A percentile compares a stretch with the other conserved stretches of the same genome.
Conservation (phyloP, 2,329 filamentous ascomycete genomes). For the Ophiobolus disseminans region DNA sequence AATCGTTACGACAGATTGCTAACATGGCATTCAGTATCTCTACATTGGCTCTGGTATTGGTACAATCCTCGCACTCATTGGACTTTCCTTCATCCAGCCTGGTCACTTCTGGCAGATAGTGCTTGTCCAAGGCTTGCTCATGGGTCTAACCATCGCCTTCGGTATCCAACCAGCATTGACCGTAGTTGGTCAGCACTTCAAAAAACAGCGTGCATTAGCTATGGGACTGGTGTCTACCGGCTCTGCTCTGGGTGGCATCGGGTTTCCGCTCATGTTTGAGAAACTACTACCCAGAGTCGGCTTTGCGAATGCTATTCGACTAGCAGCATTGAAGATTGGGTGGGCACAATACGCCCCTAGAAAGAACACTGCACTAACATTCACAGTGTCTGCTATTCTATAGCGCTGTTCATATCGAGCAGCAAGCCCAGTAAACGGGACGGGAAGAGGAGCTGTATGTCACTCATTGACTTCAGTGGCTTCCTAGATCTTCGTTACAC, state of each 20-base stretch:
- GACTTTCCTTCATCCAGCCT: conserved; percentile 32
- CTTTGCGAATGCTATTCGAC: conserved; percentile 67
- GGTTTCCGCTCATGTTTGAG: conserved; percentile 64
- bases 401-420: conserved; percentile 44
- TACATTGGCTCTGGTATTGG: conserved; percentile 36
- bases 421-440: conserved; percentile 19
- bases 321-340: conserved; percentile 62
- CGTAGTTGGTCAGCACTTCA: conserved; percentile 54
- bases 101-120: conserved; percentile 52
- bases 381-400: conserved; percentile 57
- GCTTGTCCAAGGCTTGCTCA: conserved; percentile 54
- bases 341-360: conserved; percentile 47
- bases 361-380: conserved; percentile 57
- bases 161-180: conserved; percentile 53
- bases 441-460: conserved; percentile 22
- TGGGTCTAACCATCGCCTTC: conserved; percentile 53
- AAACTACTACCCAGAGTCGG: conserved; percentile 63
- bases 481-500: conserved; percentile 41
- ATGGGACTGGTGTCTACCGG: conserved; percentile 54
- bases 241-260: conserved; percentile 55
- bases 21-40: conserved; percentile 32
- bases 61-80: conserved; percentile 25
- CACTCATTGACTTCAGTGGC: conserved; percentile 44
- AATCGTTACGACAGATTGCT: background rate
- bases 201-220: conserved; percentile 49